Evolutionary conservation across 2,329 filamentous ascomycete genomes (phyloP).

Genomic region (Fusarium mundagurra): DNA sequence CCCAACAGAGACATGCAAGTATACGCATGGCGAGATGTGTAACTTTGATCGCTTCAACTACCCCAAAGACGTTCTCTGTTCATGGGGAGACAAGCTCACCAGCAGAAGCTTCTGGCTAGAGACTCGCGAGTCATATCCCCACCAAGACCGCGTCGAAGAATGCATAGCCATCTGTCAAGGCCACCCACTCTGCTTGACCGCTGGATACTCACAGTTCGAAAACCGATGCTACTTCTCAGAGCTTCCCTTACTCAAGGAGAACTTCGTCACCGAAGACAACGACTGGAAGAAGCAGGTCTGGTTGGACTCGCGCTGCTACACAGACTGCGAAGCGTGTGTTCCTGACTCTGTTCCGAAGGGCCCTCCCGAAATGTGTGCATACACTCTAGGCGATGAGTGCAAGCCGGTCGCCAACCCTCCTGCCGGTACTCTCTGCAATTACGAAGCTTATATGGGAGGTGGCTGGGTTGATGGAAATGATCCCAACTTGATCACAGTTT

Average conservation of each 20-base stretch:
- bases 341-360: background rate
- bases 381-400: background rate
- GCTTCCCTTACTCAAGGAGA: background rate
- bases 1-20: background rate
- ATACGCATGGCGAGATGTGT: background rate
- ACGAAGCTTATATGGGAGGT: background rate
- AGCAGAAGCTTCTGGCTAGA: background rate
- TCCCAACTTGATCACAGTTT: background rate
- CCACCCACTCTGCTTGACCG: background rate
- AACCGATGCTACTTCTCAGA: conserved; percentile 8
- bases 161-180: conserved; percentile 7
- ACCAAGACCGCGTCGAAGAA: background rate
- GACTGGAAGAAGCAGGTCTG: background rate
- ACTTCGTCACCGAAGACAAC: background rate
- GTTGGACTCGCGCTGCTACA: background rate
- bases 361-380: background rate
- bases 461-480: background rate
- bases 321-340: background rate
- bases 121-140: background rate
- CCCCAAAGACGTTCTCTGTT: background rate
- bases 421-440: background rate
- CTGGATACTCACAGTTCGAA: background rate
- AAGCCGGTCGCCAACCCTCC: background rate
- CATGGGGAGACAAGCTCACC: background rate
- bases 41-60: background rate